phyloP scores from a whole-genome alignment of 495 filamentous ascomycete species.

The Xylaria venustula region DNA sequence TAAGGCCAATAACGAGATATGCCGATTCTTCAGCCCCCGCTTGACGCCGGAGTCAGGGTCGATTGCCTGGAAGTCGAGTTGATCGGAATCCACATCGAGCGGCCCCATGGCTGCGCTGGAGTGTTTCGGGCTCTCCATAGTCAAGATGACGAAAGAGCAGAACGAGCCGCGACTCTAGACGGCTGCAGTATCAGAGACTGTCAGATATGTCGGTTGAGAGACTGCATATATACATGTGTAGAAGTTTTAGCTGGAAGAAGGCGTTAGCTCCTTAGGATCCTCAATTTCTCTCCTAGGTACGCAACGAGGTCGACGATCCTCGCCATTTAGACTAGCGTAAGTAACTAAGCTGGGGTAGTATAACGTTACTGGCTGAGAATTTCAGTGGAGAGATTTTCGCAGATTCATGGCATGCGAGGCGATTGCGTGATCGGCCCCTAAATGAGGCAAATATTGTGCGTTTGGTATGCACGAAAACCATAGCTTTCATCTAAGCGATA shows the following conservation, averaged over 20 bases:
- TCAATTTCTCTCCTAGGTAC: neutral
- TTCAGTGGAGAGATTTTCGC: neutral
- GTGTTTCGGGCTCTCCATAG: neutral
- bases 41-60: conserved; percentile 50
- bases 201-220: neutral
- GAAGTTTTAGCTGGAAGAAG: neutral
- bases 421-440: no score
- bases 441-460: no score
- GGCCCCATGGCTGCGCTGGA: neutral
- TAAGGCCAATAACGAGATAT: conserved; percentile 71
- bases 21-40: conserved; percentile 63
- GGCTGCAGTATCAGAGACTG: neutral
- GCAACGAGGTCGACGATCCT: neutral
- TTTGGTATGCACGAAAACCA: no score
- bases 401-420: no score
- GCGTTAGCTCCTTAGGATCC: neutral
- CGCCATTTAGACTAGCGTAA: neutral
- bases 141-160: neutral
- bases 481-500: no score
- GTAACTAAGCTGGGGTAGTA: neutral
- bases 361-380: neutral
- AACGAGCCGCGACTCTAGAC: neutral
- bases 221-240: neutral
- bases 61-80: conserved; percentile 40
- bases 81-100: conserved; percentile 19